Conservation (phyloP, 2,329 filamentous ascomycete genomes). For the Mycosphaerella sp. region DNA sequence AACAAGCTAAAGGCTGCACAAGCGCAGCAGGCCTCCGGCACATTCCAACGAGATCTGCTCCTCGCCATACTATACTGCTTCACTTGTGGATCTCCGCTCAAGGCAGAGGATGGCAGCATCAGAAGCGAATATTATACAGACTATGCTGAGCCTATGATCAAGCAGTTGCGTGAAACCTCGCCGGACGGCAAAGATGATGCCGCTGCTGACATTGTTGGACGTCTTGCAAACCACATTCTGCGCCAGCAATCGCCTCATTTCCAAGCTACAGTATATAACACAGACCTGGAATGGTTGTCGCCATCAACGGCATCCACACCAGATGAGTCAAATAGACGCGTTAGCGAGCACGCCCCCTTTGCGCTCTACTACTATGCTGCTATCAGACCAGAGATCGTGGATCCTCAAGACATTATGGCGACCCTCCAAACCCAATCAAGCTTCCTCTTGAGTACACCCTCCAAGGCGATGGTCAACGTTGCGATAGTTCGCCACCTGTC, state of each 20-base stretch:
- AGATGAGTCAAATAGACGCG: neutral
- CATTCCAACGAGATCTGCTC: conserved; percentile 55
- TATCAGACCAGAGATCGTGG: conserved; percentile 28
- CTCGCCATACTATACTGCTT: conserved; percentile 58
- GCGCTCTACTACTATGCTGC: conserved; percentile 32
- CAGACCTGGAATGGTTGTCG: conserved; percentile 28
- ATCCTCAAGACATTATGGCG: conserved; percentile 25
- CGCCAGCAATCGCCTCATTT: conserved; percentile 46
- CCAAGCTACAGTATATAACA: conserved; percentile 36
- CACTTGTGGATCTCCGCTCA: conserved; percentile 45
- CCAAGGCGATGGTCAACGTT: conserved; percentile 24
- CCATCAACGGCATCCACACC: conserved; percentile 18
- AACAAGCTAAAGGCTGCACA: conserved; percentile 56
- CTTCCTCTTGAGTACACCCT: conserved; percentile 15
- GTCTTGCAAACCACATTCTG: conserved; percentile 55
- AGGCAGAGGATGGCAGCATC: conserved; percentile 38
- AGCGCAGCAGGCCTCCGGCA: conserved; percentile 45
- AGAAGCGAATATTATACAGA: conserved; percentile 42
- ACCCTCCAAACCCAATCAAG: conserved; percentile 24
- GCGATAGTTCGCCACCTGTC: conserved; percentile 41
- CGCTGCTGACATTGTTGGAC: conserved; percentile 55
- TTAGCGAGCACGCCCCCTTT: conserved; percentile 21
- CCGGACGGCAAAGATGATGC: conserved; percentile 42
- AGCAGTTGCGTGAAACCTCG: conserved; percentile 34
- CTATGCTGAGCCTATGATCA: conserved; percentile 41